phyloP scores from a whole-genome alignment of 202 grass and related monocot species.

The Setaria italica region DNA sequence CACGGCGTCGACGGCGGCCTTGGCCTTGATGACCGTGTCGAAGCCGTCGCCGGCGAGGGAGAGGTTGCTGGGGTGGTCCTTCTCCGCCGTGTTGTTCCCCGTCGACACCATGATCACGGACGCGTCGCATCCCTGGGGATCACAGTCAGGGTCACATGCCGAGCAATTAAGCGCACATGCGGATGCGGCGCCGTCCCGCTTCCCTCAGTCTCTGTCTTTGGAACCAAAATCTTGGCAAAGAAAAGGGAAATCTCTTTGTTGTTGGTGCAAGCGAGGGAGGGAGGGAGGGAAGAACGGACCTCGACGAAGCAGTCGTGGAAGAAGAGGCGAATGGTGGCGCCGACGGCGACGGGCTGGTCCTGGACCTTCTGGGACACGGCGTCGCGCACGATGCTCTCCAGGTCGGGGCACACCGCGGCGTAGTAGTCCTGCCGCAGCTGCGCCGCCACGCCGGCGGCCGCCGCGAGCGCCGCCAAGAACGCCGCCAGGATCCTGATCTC shows the following conservation, averaged over 20 bases:
- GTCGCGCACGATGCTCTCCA: conserved; percentile 75
- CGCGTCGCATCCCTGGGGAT: conserved; percentile 74
- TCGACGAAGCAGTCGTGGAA: conserved; percentile 94
- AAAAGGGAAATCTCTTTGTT: not conserved
- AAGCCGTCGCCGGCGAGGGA: conserved; percentile 93
- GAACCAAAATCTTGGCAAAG: not conserved
- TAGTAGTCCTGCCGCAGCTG: conserved; percentile 82
- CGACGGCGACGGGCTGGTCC: conserved; percentile 59
- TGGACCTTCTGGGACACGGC: conserved; percentile 71
- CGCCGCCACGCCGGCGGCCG: conserved; percentile 36
- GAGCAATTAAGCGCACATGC: not conserved
- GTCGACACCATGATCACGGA: conserved; percentile 73
- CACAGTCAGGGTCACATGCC: not conserved
- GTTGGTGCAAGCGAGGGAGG: not conserved
- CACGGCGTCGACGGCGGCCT: conserved; percentile 75
- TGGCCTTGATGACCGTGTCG: conserved; percentile 87
- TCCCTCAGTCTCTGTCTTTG: not conserved
- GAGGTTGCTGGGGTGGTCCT: conserved; percentile 71
- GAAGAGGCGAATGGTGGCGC: conserved; percentile 71
- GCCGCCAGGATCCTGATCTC: conserved; percentile 46
- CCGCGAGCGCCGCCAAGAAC: conserved; percentile 25
- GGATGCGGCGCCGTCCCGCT: not conserved
- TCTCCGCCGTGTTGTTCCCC: conserved; percentile 80
- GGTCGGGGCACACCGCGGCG: conserved; percentile 62
- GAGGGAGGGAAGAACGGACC: not conserved